phyloP scores from a whole-genome alignment of 2,329 filamentous ascomycete species.

The Gremmenia infestans region DNA sequence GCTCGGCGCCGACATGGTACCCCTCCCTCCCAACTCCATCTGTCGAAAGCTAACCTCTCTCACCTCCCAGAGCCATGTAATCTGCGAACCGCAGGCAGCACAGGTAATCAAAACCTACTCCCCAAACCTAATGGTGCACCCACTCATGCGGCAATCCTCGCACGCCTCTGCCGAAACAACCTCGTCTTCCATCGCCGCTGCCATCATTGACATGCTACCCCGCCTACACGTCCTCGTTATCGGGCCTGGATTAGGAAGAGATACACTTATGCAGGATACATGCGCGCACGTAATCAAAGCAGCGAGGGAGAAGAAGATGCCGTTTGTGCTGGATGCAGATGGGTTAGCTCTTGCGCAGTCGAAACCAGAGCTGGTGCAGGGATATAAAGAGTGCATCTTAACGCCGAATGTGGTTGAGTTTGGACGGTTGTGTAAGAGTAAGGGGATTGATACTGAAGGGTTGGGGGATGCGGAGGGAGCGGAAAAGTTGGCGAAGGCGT shows the following conservation, averaged over 20 bases:
- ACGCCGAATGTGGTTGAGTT: slow-evolving; percentile 97
- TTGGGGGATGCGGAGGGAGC: slow-evolving; percentile 43
- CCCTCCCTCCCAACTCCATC: slow-evolving; percentile 11
- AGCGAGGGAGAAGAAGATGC: slow-evolving; percentile 65
- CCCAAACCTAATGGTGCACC: slow-evolving; percentile 97
- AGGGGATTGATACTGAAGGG: slow-evolving; percentile 56
- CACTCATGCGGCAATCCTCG: slow-evolving; percentile 76
- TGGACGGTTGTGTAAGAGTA: slow-evolving; percentile 68
- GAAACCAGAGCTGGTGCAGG: slow-evolving; percentile 71
- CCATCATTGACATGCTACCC: slow-evolving; percentile 74
- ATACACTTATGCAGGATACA: slow-evolving; percentile 84
- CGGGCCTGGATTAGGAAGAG: slow-evolving; percentile 85
- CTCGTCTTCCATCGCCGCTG: slow-evolving; percentile 55
- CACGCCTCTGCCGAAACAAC: slow-evolving; percentile 49
- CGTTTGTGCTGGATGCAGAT: slow-evolving; percentile 89
- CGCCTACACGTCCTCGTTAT: slow-evolving; percentile 90
- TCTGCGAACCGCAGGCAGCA: slow-evolving; percentile 85
- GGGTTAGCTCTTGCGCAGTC: slow-evolving; percentile 74
- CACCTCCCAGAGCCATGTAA: slow-evolving; percentile 70
- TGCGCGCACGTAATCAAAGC: slow-evolving; percentile 73
- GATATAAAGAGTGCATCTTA: slow-evolving; percentile 78
- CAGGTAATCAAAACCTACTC: slow-evolving; percentile 96
- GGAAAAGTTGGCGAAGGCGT: slow-evolving; percentile 63
- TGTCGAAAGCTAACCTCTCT: slow-evolving; percentile 1
- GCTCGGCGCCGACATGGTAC: slow-evolving; percentile 84